Percentiles rank a stretch among this genome's conserved stretches.
phyloP scores from a whole-genome alignment of 768 basidiomycete genomes.

The Hypsizygus marmoreus region DNA sequence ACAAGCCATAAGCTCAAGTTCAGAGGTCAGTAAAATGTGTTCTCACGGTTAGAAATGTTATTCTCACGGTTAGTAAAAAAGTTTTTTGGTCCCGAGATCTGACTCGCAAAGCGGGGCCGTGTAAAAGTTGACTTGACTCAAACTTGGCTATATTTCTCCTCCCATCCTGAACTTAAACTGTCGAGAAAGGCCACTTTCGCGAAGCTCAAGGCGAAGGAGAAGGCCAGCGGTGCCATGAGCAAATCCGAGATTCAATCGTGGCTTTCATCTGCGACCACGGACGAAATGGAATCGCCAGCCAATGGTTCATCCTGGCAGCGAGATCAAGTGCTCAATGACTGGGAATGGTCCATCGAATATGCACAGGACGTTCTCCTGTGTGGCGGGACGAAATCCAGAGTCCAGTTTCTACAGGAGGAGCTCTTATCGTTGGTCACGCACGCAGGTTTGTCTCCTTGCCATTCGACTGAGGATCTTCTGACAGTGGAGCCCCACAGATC shows the following conservation, averaged over 20 bases:
- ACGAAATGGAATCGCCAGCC: constrained; percentile 33
- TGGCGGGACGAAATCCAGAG: constrained; percentile 53
- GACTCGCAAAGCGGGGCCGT: too few species aligned
- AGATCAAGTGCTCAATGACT: constrained; percentile 54
- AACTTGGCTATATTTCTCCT: too few species aligned
- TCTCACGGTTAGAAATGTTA: constrained; percentile 15
- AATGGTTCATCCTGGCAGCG: constrained; percentile 47
- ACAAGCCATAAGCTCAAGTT: too few species aligned
- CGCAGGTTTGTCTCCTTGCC: constrained; percentile 46
- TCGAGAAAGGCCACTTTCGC: constrained; percentile 40
- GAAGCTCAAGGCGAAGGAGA: constrained; percentile 53
- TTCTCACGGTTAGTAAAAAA: constrained; percentile 12
- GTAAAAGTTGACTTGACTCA: too few species aligned
- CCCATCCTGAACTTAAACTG: constrained; percentile 30
- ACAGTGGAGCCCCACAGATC: constrained; percentile 40
- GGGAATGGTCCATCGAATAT: constrained; percentile 54
- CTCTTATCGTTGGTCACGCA: constrained; percentile 56
- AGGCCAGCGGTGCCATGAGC: constrained; percentile 37
- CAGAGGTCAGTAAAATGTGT: not conserved
- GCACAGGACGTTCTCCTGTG: constrained; percentile 53
- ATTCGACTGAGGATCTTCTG: constrained; percentile 4
- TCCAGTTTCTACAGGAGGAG: constrained; percentile 65
- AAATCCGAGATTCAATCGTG: constrained; percentile 65
- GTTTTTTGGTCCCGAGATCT: not conserved
- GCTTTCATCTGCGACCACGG: constrained; percentile 50